Percentiles rank a stretch among this genome's conserved stretches.
phyloP scores from a whole-genome alignment of 2,329 filamentous ascomycete species.

The Neofusicoccum sp. region DNA sequence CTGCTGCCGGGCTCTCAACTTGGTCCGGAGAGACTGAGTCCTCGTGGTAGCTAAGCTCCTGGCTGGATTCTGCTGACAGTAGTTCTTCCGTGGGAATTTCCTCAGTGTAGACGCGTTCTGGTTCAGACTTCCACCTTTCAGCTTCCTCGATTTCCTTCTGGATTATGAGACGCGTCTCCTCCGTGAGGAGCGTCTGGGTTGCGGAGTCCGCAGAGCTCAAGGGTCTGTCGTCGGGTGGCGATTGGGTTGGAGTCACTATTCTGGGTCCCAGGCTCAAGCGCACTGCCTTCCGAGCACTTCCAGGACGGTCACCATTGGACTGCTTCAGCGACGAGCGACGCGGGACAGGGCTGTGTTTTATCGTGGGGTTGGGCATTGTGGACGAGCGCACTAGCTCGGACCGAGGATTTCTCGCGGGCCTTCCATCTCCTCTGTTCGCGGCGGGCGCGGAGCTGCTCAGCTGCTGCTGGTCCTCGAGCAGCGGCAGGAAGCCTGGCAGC shows the following conservation, averaged over 20 bases:
- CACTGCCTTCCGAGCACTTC: constrained; percentile 20
- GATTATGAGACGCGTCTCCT: background rate
- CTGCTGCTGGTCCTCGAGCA: constrained; percentile 19
- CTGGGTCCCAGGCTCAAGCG: constrained; percentile 16
- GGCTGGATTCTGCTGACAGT: background rate
- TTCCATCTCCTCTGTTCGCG: background rate
- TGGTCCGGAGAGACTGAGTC: background rate
- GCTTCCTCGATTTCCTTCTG: constrained; percentile 8
- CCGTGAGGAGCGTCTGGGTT: background rate
- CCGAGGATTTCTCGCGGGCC: constrained; percentile 8
- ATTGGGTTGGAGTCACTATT: constrained; percentile 20
- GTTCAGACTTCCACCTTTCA: constrained; percentile 13
- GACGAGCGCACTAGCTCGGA: constrained; percentile 13
- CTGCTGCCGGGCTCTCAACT: background rate
- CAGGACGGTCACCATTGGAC: constrained; percentile 15
- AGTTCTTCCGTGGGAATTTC: constrained; percentile 12
- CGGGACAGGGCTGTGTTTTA: constrained; percentile 5
- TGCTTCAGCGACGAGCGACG: constrained; percentile 21
- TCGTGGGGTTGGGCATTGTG: constrained; percentile 11
- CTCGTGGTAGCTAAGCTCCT: background rate
- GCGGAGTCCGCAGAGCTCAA: constrained; percentile 3
- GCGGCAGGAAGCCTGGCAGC: constrained; percentile 20
- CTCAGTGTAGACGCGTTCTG: constrained; percentile 7
- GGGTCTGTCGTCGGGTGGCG: constrained; percentile 11
- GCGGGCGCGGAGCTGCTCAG: constrained; percentile 19